Evolutionary conservation across 202 grass and related monocot species (phyloP).

Genomic region (Digitaria exilis): DNA sequence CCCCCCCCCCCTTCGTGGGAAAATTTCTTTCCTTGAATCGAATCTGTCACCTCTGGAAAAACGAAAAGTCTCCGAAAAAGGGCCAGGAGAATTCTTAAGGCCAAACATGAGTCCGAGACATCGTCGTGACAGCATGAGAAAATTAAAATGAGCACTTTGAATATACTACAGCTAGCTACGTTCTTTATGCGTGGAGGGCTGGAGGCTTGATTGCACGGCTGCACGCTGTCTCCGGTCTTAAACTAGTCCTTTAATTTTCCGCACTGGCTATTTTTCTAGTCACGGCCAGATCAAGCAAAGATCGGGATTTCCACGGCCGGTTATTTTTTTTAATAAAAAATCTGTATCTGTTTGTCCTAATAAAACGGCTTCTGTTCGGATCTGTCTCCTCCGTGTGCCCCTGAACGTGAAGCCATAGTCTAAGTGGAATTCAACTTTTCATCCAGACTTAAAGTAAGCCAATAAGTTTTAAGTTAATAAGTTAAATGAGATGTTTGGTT

Average conservation of each 20-base stretch:
- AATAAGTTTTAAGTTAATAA: no score
- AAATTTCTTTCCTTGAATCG: no score
- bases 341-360: background rate
- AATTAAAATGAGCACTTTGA: background rate
- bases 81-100: background rate
- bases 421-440: no score
- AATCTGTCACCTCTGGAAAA: no score
- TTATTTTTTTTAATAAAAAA: no score
- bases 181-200: slow-evolving; percentile 13
- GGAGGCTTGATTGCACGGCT: slow-evolving; percentile 28
- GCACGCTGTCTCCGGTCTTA: slow-evolving; percentile 33
- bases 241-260: slow-evolving; percentile 17
- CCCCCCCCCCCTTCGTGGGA: no score
- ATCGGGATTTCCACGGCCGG: slow-evolving; percentile 31
- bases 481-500: no score
- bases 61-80: background rate
- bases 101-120: background rate
- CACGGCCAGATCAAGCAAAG: background rate
- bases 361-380: background rate
- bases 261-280: background rate
- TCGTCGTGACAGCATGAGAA: background rate
- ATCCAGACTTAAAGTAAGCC: no score
- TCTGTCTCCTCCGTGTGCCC: no score
- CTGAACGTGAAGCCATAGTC: background rate
- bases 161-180: background rate